A percentile compares a stretch with the other conserved stretches of the same genome.
Conservation (phyloP, 257 asterid species). For the Solanum raphanifolium region DNA sequence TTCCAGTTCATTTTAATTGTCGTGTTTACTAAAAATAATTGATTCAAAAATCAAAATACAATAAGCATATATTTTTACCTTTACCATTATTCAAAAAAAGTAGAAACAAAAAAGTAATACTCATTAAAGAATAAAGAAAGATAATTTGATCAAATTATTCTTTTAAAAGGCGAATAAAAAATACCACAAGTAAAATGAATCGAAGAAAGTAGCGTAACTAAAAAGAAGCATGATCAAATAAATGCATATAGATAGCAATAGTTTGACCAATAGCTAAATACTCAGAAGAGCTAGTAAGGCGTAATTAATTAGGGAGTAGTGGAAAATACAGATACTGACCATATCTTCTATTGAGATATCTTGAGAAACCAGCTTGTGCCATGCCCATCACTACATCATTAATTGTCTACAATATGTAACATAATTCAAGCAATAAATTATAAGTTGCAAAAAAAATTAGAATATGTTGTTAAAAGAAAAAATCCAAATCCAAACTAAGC, state of each 20-base stretch:
- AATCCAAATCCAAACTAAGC: neutral
- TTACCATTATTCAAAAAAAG: no score
- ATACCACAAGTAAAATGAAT: no score
- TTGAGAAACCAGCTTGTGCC: conserved; percentile 29
- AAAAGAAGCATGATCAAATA: neutral
- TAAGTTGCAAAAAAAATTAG: neutral
- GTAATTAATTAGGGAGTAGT: neutral
- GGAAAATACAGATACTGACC: conserved; percentile 7
- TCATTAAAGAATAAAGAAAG: no score
- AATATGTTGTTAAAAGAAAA: no score
- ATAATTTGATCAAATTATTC: no score
- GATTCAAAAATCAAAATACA: no score
- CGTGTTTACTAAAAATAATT: neutral
- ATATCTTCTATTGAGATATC: conserved; percentile 24
- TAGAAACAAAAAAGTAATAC: no score
- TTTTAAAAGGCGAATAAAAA: no score
- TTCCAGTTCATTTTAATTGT: neutral
- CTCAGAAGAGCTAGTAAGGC: neutral
- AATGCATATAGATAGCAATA: neutral
- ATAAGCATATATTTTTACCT: no score
- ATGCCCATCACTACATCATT: conserved; percentile 39
- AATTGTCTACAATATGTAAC: conserved; percentile 10
- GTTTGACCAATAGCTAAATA: neutral
- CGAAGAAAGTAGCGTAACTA: no score
- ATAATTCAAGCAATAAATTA: neutral